phyloP scores from a whole-genome alignment of 441 rosid species.

The Syzygium syzygioides region DNA sequence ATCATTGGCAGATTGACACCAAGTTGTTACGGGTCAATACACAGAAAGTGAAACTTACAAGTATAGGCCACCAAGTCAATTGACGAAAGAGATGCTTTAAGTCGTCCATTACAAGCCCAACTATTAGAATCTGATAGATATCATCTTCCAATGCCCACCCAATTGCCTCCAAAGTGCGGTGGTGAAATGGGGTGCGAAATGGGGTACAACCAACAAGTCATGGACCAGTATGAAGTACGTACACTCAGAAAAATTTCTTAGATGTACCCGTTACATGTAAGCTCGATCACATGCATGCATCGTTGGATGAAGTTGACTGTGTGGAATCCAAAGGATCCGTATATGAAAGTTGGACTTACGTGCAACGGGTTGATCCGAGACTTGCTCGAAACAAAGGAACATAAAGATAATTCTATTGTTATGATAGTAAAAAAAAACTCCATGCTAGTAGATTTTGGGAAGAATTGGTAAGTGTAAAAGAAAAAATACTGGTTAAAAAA shows the following conservation, averaged over 20 bases:
- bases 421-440: too few species aligned
- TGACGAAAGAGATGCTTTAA: too few species aligned
- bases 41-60: too few species aligned
- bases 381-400: background rate
- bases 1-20: too few species aligned
- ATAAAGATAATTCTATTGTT: too few species aligned
- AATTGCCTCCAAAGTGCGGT: background rate
- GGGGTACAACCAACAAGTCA: background rate
- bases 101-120: too few species aligned
- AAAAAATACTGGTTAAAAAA: too few species aligned
- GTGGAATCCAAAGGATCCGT: background rate
- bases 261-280: background rate
- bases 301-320: background rate
- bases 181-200: background rate
- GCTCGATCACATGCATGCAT: background rate
- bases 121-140: too few species aligned
- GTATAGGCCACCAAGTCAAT: too few species aligned
- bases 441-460: background rate
- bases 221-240: background rate
- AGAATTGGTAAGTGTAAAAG: background rate
- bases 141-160: background rate
- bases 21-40: too few species aligned
- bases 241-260: background rate
- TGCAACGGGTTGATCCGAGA: background rate
- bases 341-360: background rate